Conservation (phyloP, 257 asterid species). For the Ilex asprella region DNA sequence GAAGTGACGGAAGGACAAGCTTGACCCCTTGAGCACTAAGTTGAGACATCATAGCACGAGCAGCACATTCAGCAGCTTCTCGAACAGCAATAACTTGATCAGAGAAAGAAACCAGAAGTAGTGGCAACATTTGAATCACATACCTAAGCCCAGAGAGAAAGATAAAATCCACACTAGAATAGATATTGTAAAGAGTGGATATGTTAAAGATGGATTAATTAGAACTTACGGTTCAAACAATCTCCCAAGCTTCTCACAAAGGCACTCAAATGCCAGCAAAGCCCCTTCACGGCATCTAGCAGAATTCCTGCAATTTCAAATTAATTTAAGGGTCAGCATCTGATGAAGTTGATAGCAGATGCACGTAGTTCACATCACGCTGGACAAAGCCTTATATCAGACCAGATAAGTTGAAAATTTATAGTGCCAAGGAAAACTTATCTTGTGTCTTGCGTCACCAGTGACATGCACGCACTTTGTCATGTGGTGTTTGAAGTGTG, state of each 20-base stretch:
- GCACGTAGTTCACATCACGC: too few species aligned
- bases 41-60: slow-evolving; percentile 99
- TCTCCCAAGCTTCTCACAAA: slow-evolving; percentile 92
- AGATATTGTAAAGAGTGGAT: slow-evolving; percentile 7
- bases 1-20: slow-evolving; percentile 94
- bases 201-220: background rate
- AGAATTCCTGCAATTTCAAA: slow-evolving; percentile 54
- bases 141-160: slow-evolving; percentile 44
- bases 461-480: too few species aligned
- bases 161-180: slow-evolving; percentile 8
- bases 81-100: slow-evolving; percentile 97
- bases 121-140: slow-evolving; percentile 86
- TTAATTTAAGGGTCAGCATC: background rate
- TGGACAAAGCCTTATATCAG: too few species aligned
- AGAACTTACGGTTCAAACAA: slow-evolving; percentile 92
- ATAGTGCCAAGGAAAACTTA: too few species aligned
- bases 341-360: background rate
- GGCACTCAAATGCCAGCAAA: slow-evolving; percentile 88
- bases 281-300: slow-evolving; percentile 97
- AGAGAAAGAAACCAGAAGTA: slow-evolving; percentile 87
- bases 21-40: slow-evolving; percentile 97
- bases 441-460: too few species aligned
- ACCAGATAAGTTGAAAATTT: too few species aligned
- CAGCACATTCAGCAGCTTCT: slow-evolving; percentile 99
- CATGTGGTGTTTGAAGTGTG: too few species aligned